Base-by-base conservation (phyloP, 306 rosid species). In the Fragaria iinumae region DNA sequence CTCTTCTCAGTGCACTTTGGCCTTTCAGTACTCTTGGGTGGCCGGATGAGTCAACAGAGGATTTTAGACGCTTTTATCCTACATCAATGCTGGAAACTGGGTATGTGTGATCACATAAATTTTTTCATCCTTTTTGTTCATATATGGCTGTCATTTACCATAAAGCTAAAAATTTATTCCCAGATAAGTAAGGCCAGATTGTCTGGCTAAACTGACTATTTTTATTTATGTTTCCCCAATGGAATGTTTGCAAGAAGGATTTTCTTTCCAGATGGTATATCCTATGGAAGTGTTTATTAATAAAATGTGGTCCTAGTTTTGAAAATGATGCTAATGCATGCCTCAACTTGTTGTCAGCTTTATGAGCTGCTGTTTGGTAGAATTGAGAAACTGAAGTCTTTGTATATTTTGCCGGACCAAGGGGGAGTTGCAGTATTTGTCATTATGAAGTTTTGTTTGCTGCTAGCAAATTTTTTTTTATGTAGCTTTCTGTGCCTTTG, bases 1-100 rank as follows among this genome's bases (percentile, higher is more conserved):
- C 47, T 60, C 71, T 72, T 84, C 66, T 84, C 89, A 94, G 98
- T 82, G 94, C 98, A 2, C 78, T 94, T 63, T 94, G 98, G 98
- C 98, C 98, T 45, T 94, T 92, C 81, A 94, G 98, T 79, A 94
- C 98, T 41, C 98, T 94, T 83, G 98, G 98, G 74, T 94, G 98
- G 98, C 98, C 98, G 66, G 90, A 92, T 80, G 81, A 75, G 71
- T 81, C 88, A 53, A 82, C 90, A 13, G 96, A 91, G 80, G 98
- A 94, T 83, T 92, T 89, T 80, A 89, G 89, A 84, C 87, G 34
- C 74, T 90, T 94, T 76, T 94, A 94, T 83, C 97, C 98, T 55
- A 94, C 98, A 69, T 86, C 98, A 80, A 79, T 94, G 92, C 98
- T 94, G 84, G 98, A 94, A 86, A 94, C 97, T 25, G 98, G 98